These are phyloP conservation scores for Mucor saturninus DNA, from an alignment of 371 early-diverging fungal genomes.

Conservation along the genomic window DNA sequence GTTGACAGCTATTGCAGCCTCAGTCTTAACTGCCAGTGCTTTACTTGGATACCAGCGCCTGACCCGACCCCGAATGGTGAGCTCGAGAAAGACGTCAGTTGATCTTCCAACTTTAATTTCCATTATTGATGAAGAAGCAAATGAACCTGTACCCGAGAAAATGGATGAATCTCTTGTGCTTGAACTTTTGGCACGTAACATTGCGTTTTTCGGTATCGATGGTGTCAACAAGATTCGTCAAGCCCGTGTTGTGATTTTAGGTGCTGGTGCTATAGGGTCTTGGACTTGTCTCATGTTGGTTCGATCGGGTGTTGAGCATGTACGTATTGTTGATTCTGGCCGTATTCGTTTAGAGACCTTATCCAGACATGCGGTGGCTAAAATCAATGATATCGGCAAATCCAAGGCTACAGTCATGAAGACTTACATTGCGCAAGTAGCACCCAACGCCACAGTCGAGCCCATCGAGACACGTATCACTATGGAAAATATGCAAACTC, in stretches of 20 bases:
- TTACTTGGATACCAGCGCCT: slow-evolving; percentile 52
- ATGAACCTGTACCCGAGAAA: slow-evolving; percentile 3
- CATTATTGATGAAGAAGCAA: slow-evolving; percentile 15
- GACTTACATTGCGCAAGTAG: slow-evolving; percentile 70
- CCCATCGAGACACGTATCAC: slow-evolving; percentile 71
- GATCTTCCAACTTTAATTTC: slow-evolving; percentile 1
- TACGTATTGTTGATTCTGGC: slow-evolving; percentile 92
- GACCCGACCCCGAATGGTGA: slow-evolving; percentile 48
- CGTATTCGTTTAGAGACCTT: slow-evolving; percentile 84
- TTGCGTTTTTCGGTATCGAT: slow-evolving; percentile 89
- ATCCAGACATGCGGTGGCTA: slow-evolving; percentile 90
- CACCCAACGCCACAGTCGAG: slow-evolving; percentile 81
- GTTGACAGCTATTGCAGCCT: slow-evolving; percentile 60
- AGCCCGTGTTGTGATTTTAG: slow-evolving; percentile 89
- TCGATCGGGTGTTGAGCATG: slow-evolving; percentile 84
- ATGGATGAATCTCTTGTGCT: slow-evolving; percentile 74
- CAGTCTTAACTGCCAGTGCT: slow-evolving; percentile 59
- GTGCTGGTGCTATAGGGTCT: slow-evolving; percentile 96
- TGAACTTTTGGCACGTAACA: slow-evolving; percentile 89
- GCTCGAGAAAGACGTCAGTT: slow-evolving; percentile 7
- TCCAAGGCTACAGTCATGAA: slow-evolving; percentile 81
- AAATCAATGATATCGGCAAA: slow-evolving; percentile 83
- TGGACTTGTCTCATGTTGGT: slow-evolving; percentile 91
- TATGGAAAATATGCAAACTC: slow-evolving; percentile 57
- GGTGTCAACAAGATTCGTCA: slow-evolving; percentile 67